Percentiles rank a stretch among this genome's conserved stretches.
Conservation (phyloP, 164 flowering plant genomes). For the Vitis rotundifolia region DNA sequence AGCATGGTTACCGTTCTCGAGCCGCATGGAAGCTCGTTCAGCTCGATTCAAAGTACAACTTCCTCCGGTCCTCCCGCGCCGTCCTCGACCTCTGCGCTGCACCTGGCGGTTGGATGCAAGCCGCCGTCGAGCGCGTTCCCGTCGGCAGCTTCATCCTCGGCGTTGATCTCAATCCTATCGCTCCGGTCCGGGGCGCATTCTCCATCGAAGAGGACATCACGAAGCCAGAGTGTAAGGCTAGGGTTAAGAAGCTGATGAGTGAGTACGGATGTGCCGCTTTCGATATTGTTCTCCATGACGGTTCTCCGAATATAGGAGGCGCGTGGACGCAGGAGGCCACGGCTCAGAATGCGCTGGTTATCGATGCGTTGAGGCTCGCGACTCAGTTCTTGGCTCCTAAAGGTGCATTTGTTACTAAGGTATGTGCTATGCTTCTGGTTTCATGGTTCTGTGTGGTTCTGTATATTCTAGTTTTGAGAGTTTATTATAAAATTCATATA, state of each 20-base stretch:
- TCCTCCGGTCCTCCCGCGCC: constrained; percentile 68
- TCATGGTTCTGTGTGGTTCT: not conserved
- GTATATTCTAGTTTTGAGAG: not conserved
- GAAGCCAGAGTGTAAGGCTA: constrained; percentile 53
- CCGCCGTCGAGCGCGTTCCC: constrained; percentile 74
- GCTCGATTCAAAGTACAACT: constrained; percentile 70
- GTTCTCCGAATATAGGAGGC: constrained; percentile 92
- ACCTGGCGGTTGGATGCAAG: constrained; percentile 97
- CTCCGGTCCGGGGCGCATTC: constrained; percentile 77
- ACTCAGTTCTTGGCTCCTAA: constrained; percentile 78
- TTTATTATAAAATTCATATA: too few species aligned
- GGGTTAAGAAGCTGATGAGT: constrained; percentile 51
- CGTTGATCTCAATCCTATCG: constrained; percentile 74
- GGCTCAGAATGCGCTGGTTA: constrained; percentile 74
- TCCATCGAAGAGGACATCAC: constrained; percentile 81
- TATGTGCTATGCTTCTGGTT: constrained; percentile 13
- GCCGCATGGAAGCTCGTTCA: constrained; percentile 92
- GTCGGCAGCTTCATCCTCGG: constrained; percentile 80
- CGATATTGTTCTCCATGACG: constrained; percentile 83
- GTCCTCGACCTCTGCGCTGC: constrained; percentile 98
- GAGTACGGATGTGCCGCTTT: constrained; percentile 69
- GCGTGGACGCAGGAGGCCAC: constrained; percentile 96
- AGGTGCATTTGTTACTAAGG: constrained; percentile 85
- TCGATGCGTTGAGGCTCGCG: constrained; percentile 79
- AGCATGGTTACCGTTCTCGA: constrained; percentile 87